Conservation (phyloP, 176 grass and related monocot genomes). For the Luzula sylvatica region DNA sequence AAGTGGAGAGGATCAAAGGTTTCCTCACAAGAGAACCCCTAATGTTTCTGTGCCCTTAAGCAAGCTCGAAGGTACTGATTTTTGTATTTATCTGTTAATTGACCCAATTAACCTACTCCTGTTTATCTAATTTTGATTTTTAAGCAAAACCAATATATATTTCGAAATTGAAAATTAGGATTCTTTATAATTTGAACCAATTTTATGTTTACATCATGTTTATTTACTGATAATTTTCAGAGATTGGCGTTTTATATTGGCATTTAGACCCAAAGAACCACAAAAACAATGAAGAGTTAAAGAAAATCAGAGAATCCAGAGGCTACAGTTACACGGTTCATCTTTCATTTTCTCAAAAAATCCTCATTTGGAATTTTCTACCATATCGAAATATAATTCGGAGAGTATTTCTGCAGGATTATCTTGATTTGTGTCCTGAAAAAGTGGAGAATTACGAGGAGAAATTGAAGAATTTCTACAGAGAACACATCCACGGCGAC, state of each 20-base stretch:
- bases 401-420: conserved; percentile 39
- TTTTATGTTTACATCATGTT: neutral
- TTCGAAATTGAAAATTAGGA: too few species aligned
- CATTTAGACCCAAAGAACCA: conserved; percentile 61
- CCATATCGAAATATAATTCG: neutral
- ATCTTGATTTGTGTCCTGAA: conserved; percentile 61
- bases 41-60: conserved; percentile 40
- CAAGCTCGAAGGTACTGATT: conserved; percentile 50
- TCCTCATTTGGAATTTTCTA: neutral
- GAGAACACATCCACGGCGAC: conserved; percentile 72
- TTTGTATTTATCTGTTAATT: neutral
- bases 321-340: conserved; percentile 83
- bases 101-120: neutral
- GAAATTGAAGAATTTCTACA: conserved; percentile 76
- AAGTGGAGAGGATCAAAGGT: conserved; percentile 40
- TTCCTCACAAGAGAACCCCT: conserved; percentile 33
- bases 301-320: conserved; percentile 60
- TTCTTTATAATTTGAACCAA: too few species aligned
- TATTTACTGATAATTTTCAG: conserved; percentile 31
- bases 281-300: conserved; percentile 58
- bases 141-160: too few species aligned
- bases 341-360: neutral
- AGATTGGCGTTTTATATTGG: conserved; percentile 79
- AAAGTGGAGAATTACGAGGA: conserved; percentile 91
- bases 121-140: too few species aligned